Evolutionary conservation across 306 rosid genomes (phyloP).

Genomic region (Trichosanthes cucumerina): DNA sequence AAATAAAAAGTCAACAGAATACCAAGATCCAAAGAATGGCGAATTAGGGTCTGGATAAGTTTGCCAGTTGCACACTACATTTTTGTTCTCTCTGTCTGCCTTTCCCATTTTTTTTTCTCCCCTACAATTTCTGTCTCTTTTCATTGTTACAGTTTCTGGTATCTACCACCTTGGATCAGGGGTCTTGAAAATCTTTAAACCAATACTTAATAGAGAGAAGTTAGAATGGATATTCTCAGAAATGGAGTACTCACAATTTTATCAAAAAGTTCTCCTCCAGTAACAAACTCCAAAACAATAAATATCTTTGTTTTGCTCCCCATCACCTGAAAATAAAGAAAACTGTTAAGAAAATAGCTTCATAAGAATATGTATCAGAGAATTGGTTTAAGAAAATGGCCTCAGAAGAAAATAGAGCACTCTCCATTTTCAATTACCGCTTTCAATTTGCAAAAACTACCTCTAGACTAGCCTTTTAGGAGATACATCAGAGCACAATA

Average conservation of each 20-base stretch:
- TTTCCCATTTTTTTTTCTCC: not conserved
- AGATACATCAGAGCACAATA: not conserved
- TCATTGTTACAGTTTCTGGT: not conserved
- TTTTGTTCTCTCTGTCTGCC: not conserved
- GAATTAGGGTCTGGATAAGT: not conserved
- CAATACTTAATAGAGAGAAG: not conserved
- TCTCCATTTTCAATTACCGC: not conserved
- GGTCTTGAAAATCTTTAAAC: not conserved
- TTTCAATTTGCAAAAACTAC: not conserved
- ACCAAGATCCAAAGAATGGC: not conserved
- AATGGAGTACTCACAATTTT: conserved; percentile 65
- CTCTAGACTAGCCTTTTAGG: not conserved
- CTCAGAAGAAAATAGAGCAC: not conserved
- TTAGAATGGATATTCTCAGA: conserved; percentile 2
- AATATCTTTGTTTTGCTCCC: conserved; percentile 93
- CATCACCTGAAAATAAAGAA: conserved; percentile 58
- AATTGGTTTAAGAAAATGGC: not conserved
- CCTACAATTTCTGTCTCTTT: not conserved
- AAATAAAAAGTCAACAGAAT: not conserved
- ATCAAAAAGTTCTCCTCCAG: conserved; percentile 98
- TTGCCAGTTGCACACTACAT: not conserved
- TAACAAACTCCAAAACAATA: conserved; percentile 83
- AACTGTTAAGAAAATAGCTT: not conserved
- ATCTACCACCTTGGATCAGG: not conserved
- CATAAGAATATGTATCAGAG: not conserved